These are phyloP conservation scores for Fusarium burgessii DNA, from an alignment of 2,329 filamentous ascomycete genomes.

Conservation along the genomic window DNA sequence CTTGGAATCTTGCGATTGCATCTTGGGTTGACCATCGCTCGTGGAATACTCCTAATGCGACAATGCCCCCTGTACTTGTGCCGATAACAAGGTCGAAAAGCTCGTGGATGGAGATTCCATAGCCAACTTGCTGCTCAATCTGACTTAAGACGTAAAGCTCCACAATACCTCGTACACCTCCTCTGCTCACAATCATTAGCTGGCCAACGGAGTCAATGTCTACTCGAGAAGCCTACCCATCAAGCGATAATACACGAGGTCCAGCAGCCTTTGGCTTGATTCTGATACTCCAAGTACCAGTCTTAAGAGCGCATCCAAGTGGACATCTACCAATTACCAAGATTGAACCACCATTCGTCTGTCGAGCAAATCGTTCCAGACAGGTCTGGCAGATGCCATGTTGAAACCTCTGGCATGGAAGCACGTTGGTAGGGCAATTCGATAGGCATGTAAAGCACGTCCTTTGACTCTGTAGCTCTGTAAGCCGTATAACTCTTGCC, in stretches of 20 bases:
- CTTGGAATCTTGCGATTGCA: background rate
- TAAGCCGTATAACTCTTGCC: background rate
- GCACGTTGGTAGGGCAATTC: conserved; percentile 18
- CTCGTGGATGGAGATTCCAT: conserved; percentile 13
- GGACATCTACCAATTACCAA: conserved; percentile 5
- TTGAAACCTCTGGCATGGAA: conserved; percentile 4
- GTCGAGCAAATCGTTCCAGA: background rate
- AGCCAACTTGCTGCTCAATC: conserved; percentile 1
- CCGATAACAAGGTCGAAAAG: conserved; percentile 31
- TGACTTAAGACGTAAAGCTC: conserved; percentile 8
- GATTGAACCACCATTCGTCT: background rate
- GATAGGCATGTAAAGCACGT: conserved; percentile 22
- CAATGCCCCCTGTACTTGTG: conserved; percentile 31
- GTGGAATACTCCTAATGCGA: conserved; percentile 20
- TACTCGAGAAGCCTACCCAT: conserved; percentile 10
- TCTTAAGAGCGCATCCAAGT: conserved; percentile 5
- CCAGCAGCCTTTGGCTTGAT: conserved; percentile 19
- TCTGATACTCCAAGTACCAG: conserved; percentile 16
- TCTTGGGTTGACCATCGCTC: background rate
- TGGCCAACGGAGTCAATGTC: too few relatives aligned
- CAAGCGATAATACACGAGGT: conserved; percentile 9
- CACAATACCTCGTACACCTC: conserved; percentile 18
- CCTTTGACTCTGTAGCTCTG: conserved; percentile 1
- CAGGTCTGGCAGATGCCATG: conserved; percentile 28
- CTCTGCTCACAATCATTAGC: background rate